Conservation (phyloP, 139 green algal species). For the Marvania coccoides region DNA sequence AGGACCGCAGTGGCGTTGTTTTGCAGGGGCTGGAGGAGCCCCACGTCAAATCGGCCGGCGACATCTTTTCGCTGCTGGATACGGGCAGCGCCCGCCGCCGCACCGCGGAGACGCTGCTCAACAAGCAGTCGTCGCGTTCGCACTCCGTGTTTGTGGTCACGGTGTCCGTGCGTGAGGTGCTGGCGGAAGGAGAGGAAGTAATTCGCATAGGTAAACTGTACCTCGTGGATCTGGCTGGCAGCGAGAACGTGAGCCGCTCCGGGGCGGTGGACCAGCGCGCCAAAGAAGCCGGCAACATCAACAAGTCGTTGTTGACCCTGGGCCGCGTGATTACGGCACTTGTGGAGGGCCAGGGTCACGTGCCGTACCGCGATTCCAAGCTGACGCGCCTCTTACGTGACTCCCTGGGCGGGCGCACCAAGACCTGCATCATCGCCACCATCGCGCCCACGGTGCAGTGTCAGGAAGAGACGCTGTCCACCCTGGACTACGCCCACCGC, state of each 20-base stretch:
- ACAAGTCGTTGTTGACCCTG: conserved; percentile 92
- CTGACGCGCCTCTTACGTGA: conserved; percentile 95
- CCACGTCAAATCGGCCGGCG: conserved; percentile 71
- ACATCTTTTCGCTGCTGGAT: conserved; percentile 90
- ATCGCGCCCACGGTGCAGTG: conserved; percentile 80
- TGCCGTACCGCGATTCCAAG: conserved; percentile 90
- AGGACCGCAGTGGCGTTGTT: conserved; percentile 76
- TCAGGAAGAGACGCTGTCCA: conserved; percentile 92
- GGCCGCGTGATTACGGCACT: conserved; percentile 95
- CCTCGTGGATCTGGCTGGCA: conserved; percentile 96
- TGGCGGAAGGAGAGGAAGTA: conserved; percentile 90
- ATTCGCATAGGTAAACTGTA: conserved; percentile 98
- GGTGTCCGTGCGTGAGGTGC: conserved; percentile 80
- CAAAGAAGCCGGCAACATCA: conserved; percentile 93
- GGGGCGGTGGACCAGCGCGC: conserved; percentile 80
- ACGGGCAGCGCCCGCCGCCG: conserved; percentile 75
- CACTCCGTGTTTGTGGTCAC: conserved; percentile 69
- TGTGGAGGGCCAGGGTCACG: conserved; percentile 59
- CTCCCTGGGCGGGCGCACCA: conserved; percentile 78
- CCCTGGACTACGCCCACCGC: conserved; percentile 95
- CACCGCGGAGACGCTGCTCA: conserved; percentile 94
- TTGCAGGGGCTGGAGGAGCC: conserved; percentile 88
- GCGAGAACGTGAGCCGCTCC: conserved; percentile 89
- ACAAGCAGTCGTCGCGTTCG: conserved; percentile 93
- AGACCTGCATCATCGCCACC: conserved; percentile 98